Base-by-base conservation (phyloP, 345 rosid genomes). In the Fremontodendron californicum region DNA sequence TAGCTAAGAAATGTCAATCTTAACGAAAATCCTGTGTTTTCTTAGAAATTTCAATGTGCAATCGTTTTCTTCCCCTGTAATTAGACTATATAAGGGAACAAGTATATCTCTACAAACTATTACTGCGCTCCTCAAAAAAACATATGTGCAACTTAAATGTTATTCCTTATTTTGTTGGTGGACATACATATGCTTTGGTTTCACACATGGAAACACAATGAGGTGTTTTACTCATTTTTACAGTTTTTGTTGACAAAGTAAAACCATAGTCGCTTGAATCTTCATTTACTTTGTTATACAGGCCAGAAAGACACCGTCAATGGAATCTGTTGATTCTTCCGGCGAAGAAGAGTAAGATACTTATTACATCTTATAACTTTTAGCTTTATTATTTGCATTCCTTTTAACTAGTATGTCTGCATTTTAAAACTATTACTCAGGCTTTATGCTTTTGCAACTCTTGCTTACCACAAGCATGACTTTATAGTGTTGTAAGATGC, bases 271-370 rank as follows among this genome's bases (percentile, higher is more conserved):
- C 69, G 45, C 70, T 58, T 71, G 66, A 76, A 71, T 78, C 33
- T 68, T 79, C 69, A 19, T 73, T 40, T 10, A 11, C 13, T 67
- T 77, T 73, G 54, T 52, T 54, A 63, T 76, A 27, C 97, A 96
- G 99, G 90, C 83, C 45, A 88, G 94, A 79, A 96, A 96, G 91
- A 86, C 91, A 71, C 90, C 93, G 0, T 92, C 97, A 58, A 81
- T 87, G 86, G 98, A 94, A 68, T 96, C 98, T 2, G 89, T 96
- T 84, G 98, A 92, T 88, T 96, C 93, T 83, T 91, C 98, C 46
- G 97, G 97, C 55, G 99, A 93, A 88, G 98, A 96, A 84, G 99
- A 96, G 99, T 96, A 89, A 89, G 99, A 80, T 81, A 62, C 61
- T 82, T 57, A 65, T 77, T 66, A 55, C 33, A 25, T 71, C 60